Conservation (phyloP, 345 rosid genomes). For the Salix udensis region DNA sequence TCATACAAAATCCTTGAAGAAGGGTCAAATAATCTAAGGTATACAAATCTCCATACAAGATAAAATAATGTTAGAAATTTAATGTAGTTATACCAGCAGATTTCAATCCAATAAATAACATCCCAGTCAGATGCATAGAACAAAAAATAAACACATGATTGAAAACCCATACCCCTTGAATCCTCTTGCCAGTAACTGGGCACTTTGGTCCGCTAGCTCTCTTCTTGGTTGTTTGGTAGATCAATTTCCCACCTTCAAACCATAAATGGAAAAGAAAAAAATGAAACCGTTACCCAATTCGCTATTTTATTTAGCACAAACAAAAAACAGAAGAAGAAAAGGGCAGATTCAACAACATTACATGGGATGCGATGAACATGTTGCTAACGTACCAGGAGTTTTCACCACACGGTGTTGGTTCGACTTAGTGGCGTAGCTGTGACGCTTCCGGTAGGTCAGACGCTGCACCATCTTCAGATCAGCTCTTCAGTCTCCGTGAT, state of each 20-base stretch:
- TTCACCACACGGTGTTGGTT: conserved; percentile 91
- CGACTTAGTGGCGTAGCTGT: conserved; percentile 93
- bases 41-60: background rate
- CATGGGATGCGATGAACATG: background rate
- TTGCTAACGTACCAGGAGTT: conserved; percentile 58
- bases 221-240: conserved; percentile 86
- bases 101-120: background rate
- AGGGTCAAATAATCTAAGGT: background rate
- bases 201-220: conserved; percentile 84
- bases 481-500: background rate
- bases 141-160: background rate
- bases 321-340: background rate
- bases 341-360: background rate
- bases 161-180: conserved; percentile 63
- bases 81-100: too few relatives aligned
- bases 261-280: background rate
- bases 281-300: background rate
- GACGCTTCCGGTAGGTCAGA: conserved; percentile 76
- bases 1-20: background rate
- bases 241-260: conserved; percentile 70
- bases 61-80: background rate
- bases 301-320: background rate
- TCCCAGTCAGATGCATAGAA: background rate
- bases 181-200: conserved; percentile 87
- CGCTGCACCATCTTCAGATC: conserved; percentile 76